These are phyloP conservation scores for Colletotrichum lindemuthianum DNA, from an alignment of 2,329 filamentous ascomycete species.

Conservation along the genomic window DNA sequence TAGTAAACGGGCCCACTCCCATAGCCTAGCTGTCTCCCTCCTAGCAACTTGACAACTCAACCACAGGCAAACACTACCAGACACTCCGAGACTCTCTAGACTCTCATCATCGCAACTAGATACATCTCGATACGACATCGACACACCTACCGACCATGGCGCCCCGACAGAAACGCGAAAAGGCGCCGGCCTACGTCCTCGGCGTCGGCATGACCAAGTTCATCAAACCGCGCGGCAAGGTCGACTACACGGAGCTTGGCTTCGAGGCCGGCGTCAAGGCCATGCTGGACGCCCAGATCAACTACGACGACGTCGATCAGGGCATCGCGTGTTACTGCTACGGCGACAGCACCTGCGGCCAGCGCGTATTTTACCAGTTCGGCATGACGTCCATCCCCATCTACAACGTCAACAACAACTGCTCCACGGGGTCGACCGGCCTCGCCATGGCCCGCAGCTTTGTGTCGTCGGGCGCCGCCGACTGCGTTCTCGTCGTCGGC, in stretches of 20 bases:
- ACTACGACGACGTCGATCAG: conserved; percentile 95
- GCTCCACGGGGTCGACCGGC: conserved; percentile 93
- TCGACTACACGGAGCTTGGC: conserved; percentile 93
- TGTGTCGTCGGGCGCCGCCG: conserved; percentile 81
- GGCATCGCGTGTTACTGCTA: conserved; percentile 98
- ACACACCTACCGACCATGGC: conserved; percentile 51
- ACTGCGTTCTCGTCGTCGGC: conserved; percentile 90
- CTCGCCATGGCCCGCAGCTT: conserved; percentile 84
- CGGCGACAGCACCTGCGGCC: conserved; percentile 92
- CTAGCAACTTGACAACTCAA: background rate
- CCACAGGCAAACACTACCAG: background rate
- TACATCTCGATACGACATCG: background rate
- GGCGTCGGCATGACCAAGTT: conserved; percentile 99
- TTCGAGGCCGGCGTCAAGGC: conserved; percentile 94
- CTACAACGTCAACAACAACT: conserved; percentile 99
- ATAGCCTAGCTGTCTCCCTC: too few species aligned
- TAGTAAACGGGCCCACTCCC: background rate
- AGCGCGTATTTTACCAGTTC: conserved; percentile 98
- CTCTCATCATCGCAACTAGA: background rate
- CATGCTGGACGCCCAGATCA: conserved; percentile 86
- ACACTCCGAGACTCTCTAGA: background rate
- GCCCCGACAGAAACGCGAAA: conserved; percentile 57
- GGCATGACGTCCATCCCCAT: conserved; percentile 97
- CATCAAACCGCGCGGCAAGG: conserved; percentile 94
- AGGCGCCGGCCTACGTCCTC: conserved; percentile 79